Evolutionary conservation across 371 early-diverging fungal species (phyloP), one percentile per base, ranked within the genome.

Genomic region (Apophysomyces elegans): DNA sequence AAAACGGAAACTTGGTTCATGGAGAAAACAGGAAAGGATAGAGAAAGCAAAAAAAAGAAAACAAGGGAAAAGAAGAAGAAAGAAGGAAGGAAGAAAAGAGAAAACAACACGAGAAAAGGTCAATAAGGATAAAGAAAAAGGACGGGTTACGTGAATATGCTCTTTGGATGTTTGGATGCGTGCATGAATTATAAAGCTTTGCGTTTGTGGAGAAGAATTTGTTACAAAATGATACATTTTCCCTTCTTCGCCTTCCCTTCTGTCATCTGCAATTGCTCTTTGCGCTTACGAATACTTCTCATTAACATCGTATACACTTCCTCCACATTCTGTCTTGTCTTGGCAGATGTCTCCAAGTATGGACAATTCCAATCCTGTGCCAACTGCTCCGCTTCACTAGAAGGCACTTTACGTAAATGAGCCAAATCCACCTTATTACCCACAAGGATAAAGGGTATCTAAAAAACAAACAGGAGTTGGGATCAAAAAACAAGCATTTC

Each of bases 341-440:
- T 95, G 58, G 93, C 94, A 36, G 88, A 88, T 6, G 95, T 93
- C 71, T 95, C 95, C 44, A 91, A 78, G 69, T 93, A 93, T 47
- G 84, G 77, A 67, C 92, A 92, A n/a, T 80, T 80, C 94, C 93
- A 94, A 63, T 89, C 88, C 46, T 75, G 77, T 16, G 93, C 92
- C 58, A 84, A 74, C 18, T 83, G 85, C 60, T 82, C 76, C 11
- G 88, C 93, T 46, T 93, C 91, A 5, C 80, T 71, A 2, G 80
- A 67, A 39, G 84, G 64, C 7, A 93, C 95, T 64, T 89, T 87
- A 50, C 94, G 84, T 11, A 83, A 67, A 57, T 85, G 84, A 16
- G 78, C 79, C 73, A 93, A 74, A 78, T 95, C 95, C n/a, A 83
- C 83, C 81, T 95, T 95, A 80, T 93, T 95, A 35, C 95, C 94